Conservation (phyloP, 1,284 basidiomycete species). For the Gomphus sp. region DNA sequence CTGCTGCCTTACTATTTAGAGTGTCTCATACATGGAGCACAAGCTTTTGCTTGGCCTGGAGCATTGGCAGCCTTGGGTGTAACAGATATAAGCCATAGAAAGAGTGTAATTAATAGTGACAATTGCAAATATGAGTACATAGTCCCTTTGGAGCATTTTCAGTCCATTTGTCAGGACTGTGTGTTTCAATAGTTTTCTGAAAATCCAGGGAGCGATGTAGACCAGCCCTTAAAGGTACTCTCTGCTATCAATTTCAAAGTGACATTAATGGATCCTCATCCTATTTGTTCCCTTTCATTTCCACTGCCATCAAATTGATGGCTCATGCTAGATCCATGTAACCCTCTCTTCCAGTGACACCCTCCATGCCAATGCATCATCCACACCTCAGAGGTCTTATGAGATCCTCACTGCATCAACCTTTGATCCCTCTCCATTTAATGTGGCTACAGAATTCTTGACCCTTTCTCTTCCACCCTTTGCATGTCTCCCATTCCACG, state of each 20-base stretch:
- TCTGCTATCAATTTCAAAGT: neutral
- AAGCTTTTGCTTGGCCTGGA: slow-evolving; percentile 39
- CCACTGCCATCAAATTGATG: neutral
- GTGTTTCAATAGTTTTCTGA: neutral
- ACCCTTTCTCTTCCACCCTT: slow-evolving; percentile 19
- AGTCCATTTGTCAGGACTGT: neutral
- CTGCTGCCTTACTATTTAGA: slow-evolving; percentile 50
- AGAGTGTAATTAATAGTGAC: neutral
- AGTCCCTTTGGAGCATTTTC: neutral
- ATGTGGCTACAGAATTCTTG: neutral
- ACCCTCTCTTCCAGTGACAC: slow-evolving; percentile 35
- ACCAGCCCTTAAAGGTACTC: neutral
- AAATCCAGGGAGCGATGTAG: neutral
- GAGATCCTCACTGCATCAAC: slow-evolving; percentile 36
- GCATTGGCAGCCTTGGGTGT: slow-evolving; percentile 23
- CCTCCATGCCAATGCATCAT: slow-evolving; percentile 33
- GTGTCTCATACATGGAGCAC: slow-evolving; percentile 42
- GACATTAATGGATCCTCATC: neutral
- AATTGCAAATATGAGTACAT: neutral
- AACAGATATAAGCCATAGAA: slow-evolving; percentile 24
- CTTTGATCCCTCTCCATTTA: slow-evolving; percentile 26
- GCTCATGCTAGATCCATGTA: slow-evolving; percentile 46
- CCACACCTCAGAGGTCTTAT: slow-evolving; percentile 25
- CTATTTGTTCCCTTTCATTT: neutral
- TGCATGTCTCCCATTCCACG: slow-evolving; percentile 15